These are phyloP conservation scores for Teratosphaeria zuluensis DNA, from an alignment of 2,329 filamentous ascomycete species.

Conservation along the genomic window DNA sequence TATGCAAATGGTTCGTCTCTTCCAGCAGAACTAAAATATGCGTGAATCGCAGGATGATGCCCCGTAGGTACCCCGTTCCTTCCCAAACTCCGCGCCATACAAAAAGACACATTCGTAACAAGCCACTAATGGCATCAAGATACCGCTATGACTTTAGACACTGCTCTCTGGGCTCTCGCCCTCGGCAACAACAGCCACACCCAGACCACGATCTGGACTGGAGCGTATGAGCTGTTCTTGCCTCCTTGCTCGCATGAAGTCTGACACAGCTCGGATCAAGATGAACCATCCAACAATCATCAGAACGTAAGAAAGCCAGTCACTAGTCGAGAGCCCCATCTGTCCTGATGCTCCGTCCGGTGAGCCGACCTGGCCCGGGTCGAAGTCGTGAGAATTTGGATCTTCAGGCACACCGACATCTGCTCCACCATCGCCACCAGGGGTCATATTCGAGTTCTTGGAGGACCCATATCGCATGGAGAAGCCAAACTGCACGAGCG, in stretches of 20 bases:
- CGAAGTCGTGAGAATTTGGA: constrained; percentile 83
- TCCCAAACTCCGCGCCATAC: background rate
- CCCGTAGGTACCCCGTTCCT: background rate
- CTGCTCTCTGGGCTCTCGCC: constrained; percentile 66
- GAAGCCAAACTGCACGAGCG: constrained; percentile 92
- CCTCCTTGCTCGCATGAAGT: constrained; percentile 76
- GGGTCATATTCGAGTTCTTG: constrained; percentile 14
- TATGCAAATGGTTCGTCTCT: background rate
- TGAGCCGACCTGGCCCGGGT: constrained; percentile 57
- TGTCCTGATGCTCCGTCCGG: constrained; percentile 24
- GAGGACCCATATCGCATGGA: constrained; percentile 61
- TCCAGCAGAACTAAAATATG: background rate
- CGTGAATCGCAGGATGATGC: background rate
- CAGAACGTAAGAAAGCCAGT: constrained; percentile 83
- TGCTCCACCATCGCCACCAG: constrained; percentile 10
- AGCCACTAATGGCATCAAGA: background rate
- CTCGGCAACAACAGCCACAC: constrained; percentile 75
- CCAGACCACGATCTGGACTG: constrained; percentile 79
- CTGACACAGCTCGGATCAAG: constrained; percentile 82
- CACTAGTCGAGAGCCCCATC: constrained; percentile 54
- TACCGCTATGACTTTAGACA: constrained; percentile 24
- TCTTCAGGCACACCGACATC: constrained; percentile 57
- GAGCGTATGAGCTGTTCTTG: constrained; percentile 91
- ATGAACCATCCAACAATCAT: constrained; percentile 99
- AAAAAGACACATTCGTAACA: background rate